A percentile compares a stretch with the other conserved stretches of the same genome.
phyloP scores from a whole-genome alignment of 2,329 filamentous ascomycete species.

The Karstenula rhodostoma region DNA sequence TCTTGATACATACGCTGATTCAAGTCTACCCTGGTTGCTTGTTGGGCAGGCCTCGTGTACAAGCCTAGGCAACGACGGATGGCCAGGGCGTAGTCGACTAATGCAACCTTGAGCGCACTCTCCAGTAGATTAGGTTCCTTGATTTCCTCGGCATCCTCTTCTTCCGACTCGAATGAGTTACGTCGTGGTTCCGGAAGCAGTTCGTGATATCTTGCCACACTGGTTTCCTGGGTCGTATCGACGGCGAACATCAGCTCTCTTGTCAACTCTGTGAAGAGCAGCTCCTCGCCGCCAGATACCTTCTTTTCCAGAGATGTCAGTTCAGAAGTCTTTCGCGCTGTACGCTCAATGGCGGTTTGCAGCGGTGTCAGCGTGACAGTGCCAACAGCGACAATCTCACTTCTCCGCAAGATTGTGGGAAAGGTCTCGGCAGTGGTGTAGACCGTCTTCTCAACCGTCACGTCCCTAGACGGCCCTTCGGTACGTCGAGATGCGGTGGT shows the following conservation, averaged over 20 bases:
- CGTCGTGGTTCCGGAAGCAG: slow-evolving; percentile 67
- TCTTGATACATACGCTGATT: slow-evolving; percentile 65
- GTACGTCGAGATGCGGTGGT: slow-evolving; percentile 77
- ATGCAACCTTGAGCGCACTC: slow-evolving; percentile 80
- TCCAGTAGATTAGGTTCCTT: slow-evolving; percentile 66
- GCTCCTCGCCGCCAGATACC: slow-evolving; percentile 75
- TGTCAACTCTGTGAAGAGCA: slow-evolving; percentile 71
- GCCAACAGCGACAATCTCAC: slow-evolving; percentile 77
- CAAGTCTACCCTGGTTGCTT: slow-evolving; percentile 67
- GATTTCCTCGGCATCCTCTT: slow-evolving; percentile 53
- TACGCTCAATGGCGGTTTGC: slow-evolving; percentile 90
- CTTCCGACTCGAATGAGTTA: slow-evolving; percentile 43
- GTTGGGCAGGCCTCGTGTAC: slow-evolving; percentile 71
- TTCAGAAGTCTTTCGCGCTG: slow-evolving; percentile 89
- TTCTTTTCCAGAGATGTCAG: slow-evolving; percentile 78
- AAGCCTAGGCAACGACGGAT: slow-evolving; percentile 81
- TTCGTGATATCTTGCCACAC: slow-evolving; percentile 78
- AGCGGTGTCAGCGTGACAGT: slow-evolving; percentile 75
- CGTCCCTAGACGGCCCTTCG: slow-evolving; percentile 72
- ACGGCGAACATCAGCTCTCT: slow-evolving; percentile 81
- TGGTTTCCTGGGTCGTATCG: slow-evolving; percentile 76
- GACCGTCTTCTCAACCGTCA: slow-evolving; percentile 82
- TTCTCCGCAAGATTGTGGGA: slow-evolving; percentile 87
- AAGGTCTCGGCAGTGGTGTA: slow-evolving; percentile 87
- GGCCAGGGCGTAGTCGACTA: slow-evolving; percentile 88